Percentiles rank a stretch among this genome's conserved stretches.
Evolutionary conservation across 2,329 filamentous ascomycete species (phyloP).

Genomic region (Penicillium sclerotigenum): DNA sequence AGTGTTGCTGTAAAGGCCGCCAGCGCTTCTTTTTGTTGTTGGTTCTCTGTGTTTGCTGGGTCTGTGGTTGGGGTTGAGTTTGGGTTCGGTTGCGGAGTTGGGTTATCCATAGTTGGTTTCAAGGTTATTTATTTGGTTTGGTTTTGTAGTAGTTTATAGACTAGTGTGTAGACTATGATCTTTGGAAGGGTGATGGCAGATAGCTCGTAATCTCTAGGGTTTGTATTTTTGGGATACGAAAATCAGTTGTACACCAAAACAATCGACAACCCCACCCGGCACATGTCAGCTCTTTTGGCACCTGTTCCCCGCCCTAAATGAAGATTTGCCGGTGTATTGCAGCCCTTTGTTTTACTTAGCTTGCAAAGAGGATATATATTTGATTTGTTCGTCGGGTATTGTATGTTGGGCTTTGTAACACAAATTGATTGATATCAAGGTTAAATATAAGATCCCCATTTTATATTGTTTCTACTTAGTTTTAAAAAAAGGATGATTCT

Average conservation of each 20-base stretch:
- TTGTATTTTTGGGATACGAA: too few relatives aligned
- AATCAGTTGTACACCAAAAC: too few relatives aligned
- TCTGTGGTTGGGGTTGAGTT: constrained; percentile 6
- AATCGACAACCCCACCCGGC: too few relatives aligned
- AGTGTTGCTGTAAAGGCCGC: constrained; percentile 46
- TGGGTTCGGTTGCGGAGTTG: not conserved
- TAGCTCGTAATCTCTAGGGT: too few relatives aligned
- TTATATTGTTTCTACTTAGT: too few relatives aligned
- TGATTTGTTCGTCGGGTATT: not conserved
- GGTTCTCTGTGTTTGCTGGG: constrained; percentile 11
- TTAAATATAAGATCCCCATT: not conserved
- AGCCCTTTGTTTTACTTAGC: not conserved
- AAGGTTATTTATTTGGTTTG: not conserved
- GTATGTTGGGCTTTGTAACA: not conserved
- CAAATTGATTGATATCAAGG: not conserved
- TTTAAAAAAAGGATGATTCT: too few relatives aligned
- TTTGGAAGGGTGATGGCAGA: too few relatives aligned
- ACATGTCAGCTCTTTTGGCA: too few relatives aligned
- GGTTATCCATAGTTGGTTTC: not conserved
- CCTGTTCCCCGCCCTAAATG: too few relatives aligned
- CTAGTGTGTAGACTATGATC: too few relatives aligned
- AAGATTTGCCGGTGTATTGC: not conserved
- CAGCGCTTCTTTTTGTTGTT: constrained; percentile 43
- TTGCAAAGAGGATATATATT: not conserved
- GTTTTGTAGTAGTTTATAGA: not conserved